Base-by-base conservation (phyloP, 768 basidiomycete genomes). In the Mycena leptocephala region DNA sequence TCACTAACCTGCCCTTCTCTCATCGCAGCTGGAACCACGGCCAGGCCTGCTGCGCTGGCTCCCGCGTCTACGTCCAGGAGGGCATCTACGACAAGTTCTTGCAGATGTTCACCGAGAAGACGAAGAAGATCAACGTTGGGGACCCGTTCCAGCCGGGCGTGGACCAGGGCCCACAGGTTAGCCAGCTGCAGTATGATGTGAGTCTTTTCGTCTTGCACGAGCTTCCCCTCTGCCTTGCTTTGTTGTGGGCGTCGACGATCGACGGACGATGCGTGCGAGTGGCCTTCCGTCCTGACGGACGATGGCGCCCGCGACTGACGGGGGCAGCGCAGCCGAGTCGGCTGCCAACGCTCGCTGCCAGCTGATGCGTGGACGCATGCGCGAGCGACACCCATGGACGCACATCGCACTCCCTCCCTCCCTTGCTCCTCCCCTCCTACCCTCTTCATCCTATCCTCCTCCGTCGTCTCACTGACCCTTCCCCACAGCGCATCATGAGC, bases 41-140 rank as follows among this genome's bases (percentile, higher is more conserved):
- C 2, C 18, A 46, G 7, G 16, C 39, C 2, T 46, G 18, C 22
- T 85, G 28, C 74, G 90, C 91, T 48, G 90, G 91, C 11, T 90
- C 91, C 26, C 84, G 93, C 46, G 88, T 92, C 70, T 92, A 88
- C 74, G 89, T 93, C 16, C 91, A 93, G 74, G 88, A 88, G 62
- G 80, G 83, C 5, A 88, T 93, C 74, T 93, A 92, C 84, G 92
- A 93, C 82, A 80, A 86, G 69, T 92, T 93, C 84, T 76, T 92
- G 70, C 83, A 85, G 62, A 81, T 80, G 55, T 88, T 92, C 79
- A 84, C 86, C 6, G 84, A 78, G 30, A 81, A 86, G 83, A 85
- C 92, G 59, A 11, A 75, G 81, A 1, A 69, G 86, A 76, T 46
- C 66, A 10, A 76, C 85, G 66, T 89, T 6, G 91, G 91, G 20